Evolutionary conservation across 2,329 filamentous ascomycete species (phyloP).

Genomic region (Endothia cerciana): DNA sequence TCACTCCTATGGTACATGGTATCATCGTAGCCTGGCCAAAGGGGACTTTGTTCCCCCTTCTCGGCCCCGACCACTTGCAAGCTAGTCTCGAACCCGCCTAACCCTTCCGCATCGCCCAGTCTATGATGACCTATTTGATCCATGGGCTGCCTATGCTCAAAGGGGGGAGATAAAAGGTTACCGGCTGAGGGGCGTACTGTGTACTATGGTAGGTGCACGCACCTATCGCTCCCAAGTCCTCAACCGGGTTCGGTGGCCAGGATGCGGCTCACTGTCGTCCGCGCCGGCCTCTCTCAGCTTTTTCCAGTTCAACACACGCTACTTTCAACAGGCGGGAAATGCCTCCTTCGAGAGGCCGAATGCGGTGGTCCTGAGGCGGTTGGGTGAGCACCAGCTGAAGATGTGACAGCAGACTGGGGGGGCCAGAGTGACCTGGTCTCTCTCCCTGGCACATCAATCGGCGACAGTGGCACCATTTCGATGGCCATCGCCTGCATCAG

Average conservation of each 20-base stretch:
- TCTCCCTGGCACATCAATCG: constrained; percentile 2
- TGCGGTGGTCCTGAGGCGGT: not conserved
- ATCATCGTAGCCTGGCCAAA: not conserved
- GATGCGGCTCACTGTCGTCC: constrained; percentile 29
- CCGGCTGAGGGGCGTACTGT: not conserved
- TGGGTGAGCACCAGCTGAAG: not conserved
- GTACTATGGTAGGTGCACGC: too few relatives aligned
- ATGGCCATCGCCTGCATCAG: constrained; percentile 5
- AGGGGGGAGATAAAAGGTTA: not conserved
- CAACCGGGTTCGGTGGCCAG: not conserved
- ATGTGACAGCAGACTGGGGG: not conserved
- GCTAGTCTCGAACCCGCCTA: constrained; percentile 14
- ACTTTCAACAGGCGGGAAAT: not conserved
- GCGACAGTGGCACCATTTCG: constrained; percentile 11
- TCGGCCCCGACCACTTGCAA: constrained; percentile 13
- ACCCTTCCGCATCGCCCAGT: constrained; percentile 1
- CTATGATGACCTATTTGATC: constrained; percentile 5
- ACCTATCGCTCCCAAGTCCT: not conserved
- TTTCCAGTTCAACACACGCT: not conserved
- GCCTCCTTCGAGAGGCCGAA: too few relatives aligned
- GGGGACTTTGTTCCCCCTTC: not conserved
- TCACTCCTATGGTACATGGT: not conserved
- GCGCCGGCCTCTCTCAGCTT: constrained; percentile 20
- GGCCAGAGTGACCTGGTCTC: not conserved
- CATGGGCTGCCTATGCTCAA: not conserved